phyloP scores from a whole-genome alignment of 306 rosid genomes.

The Abrus precatorius region DNA sequence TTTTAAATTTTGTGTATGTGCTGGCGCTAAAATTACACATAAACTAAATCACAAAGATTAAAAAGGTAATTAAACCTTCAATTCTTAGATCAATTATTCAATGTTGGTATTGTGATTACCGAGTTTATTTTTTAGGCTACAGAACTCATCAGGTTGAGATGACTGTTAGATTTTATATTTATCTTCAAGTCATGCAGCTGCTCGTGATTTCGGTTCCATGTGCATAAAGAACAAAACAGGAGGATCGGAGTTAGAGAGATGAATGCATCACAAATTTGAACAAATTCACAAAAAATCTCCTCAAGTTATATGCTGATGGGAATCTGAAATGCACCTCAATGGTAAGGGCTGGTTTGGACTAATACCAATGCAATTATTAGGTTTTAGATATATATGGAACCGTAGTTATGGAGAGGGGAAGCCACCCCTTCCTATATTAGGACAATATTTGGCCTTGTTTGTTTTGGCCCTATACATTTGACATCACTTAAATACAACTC shows the following conservation, averaged over 20 bases:
- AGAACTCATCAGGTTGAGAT: constrained; percentile 36
- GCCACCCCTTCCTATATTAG: neutral
- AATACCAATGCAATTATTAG: neutral
- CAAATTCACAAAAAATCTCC: neutral
- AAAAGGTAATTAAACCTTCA: no score
- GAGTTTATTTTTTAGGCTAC: neutral
- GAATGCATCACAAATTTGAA: constrained; percentile 11
- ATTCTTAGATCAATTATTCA: neutral
- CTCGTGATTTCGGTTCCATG: neutral
- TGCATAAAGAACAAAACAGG: neutral
- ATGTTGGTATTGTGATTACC: constrained; percentile 29
- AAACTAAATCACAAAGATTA: no score
- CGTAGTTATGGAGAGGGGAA: neutral
- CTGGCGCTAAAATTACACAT: no score
- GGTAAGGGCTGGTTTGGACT: constrained; percentile 18
- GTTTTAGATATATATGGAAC: neutral
- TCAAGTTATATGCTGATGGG: neutral
- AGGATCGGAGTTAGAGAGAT: constrained; percentile 7
- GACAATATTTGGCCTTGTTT: neutral
- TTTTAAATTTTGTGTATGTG: no score
- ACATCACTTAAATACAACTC: neutral
- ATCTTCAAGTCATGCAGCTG: constrained; percentile 2
- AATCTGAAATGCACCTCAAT: neutral
- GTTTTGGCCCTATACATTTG: neutral
- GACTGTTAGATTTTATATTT: constrained; percentile 1